Conservation (phyloP, 345 rosid genomes). For the Boechera divaricarpa region DNA sequence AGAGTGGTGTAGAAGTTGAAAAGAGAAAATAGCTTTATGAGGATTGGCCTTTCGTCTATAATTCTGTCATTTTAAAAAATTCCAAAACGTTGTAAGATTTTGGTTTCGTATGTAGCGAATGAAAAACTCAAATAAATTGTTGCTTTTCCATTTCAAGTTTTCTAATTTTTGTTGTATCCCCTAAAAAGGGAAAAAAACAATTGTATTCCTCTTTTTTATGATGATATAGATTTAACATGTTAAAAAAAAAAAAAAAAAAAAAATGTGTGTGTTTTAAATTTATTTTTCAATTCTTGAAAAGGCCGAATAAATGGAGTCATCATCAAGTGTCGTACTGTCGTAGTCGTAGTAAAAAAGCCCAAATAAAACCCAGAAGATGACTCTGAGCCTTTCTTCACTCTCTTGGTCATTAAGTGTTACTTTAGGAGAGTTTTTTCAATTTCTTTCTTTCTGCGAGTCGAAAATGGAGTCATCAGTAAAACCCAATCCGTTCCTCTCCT, state of each 20-base stretch:
- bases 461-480: slow-evolving; percentile 60
- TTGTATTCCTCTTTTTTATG: too few species aligned
- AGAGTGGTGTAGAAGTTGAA: slow-evolving; percentile 32
- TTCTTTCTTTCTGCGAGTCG: slow-evolving; percentile 23
- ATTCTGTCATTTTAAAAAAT: not conserved
- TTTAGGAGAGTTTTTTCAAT: not conserved
- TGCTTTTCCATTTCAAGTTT: too few species aligned
- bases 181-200: too few species aligned
- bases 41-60: not conserved
- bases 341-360: slow-evolving; percentile 17
- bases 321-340: too few species aligned
- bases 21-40: not conserved
- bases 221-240: too few species aligned
- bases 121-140: too few species aligned
- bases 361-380: slow-evolving; percentile 21
- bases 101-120: too few species aligned
- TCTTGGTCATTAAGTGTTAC: not conserved
- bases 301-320: slow-evolving; percentile 20
- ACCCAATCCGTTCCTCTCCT: slow-evolving; percentile 65
- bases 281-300: not conserved
- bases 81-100: too few species aligned
- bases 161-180: too few species aligned
- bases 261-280: too few species aligned
- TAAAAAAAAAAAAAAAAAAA: too few species aligned
- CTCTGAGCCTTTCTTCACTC: slow-evolving; percentile 8